Percentiles rank a stretch among this genome's conserved stretches.
phyloP scores from a whole-genome alignment of 345 rosid genomes.

The Eucalyptus tenuipes region DNA sequence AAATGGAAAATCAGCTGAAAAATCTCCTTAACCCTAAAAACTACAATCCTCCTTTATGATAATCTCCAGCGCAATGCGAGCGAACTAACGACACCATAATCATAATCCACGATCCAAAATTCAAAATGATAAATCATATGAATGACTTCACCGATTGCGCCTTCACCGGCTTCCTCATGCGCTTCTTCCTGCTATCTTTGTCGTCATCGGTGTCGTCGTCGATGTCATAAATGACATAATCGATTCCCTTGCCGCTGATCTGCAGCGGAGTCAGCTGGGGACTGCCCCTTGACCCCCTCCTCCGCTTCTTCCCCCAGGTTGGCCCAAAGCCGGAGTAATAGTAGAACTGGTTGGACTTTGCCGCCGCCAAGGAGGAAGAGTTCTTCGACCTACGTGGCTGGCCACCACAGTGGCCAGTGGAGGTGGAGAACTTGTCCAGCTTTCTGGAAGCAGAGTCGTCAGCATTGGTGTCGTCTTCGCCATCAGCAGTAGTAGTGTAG shows the following conservation, averaged over 20 bases:
- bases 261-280: background rate
- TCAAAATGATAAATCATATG: slow-evolving; percentile 24
- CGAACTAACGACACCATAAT: background rate
- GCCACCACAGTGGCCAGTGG: slow-evolving; percentile 13
- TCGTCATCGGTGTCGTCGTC: slow-evolving; percentile 4
- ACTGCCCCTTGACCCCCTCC: slow-evolving; percentile 13
- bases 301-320: slow-evolving; percentile 56
- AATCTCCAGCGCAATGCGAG: background rate
- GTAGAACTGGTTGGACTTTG: slow-evolving; percentile 59
- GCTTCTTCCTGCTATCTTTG: slow-evolving; percentile 27
- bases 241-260: background rate
- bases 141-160: slow-evolving; percentile 83
- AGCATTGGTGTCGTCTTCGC: background rate
- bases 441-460: background rate
- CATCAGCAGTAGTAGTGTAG: background rate
- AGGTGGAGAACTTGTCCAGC: background rate
- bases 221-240: slow-evolving; percentile 10
- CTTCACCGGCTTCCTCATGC: slow-evolving; percentile 68
- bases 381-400: slow-evolving; percentile 25
- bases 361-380: slow-evolving; percentile 2
- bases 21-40: slow-evolving; percentile 2
- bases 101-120: background rate
- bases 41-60: background rate
- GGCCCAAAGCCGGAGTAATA: slow-evolving; percentile 95
- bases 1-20: background rate